phyloP scores from a whole-genome alignment of 495 filamentous ascomycete species.

The Amniculicola lignicola region DNA sequence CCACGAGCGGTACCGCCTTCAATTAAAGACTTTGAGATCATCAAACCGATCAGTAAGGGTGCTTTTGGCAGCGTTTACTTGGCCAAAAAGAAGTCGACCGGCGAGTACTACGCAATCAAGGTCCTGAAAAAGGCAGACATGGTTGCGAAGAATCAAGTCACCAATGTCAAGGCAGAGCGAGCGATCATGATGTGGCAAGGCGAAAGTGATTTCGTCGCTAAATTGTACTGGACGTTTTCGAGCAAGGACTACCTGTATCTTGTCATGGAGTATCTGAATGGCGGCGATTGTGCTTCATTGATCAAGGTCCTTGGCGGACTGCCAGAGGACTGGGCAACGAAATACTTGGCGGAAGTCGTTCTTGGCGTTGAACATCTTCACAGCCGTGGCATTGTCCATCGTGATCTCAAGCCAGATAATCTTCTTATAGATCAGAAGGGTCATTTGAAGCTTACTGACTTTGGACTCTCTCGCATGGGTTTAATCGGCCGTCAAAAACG shows the following conservation, averaged over 20 bases:
- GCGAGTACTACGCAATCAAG: slow-evolving; percentile 98
- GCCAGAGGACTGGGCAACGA: slow-evolving; percentile 95
- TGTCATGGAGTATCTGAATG: slow-evolving; percentile 99
- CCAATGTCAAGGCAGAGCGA: slow-evolving; percentile 95
- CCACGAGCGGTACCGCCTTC: slow-evolving; percentile 85
- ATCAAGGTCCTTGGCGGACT: slow-evolving; percentile 89
- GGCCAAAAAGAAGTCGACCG: slow-evolving; percentile 96
- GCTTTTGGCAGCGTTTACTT: slow-evolving; percentile 98
- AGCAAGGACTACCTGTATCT: slow-evolving; percentile 99
- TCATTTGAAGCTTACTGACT: slow-evolving; percentile 95
- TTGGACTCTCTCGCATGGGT: slow-evolving; percentile 96
- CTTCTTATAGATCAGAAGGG: slow-evolving; percentile 95
- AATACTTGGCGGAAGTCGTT: slow-evolving; percentile 93
- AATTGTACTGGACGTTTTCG: slow-evolving; percentile 98
- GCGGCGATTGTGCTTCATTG: slow-evolving; percentile 92
- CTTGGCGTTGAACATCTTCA: slow-evolving; percentile 94
- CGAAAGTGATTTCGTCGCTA: slow-evolving; percentile 97
- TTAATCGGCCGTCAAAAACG: slow-evolving; percentile 94
- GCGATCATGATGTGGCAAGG: slow-evolving; percentile 99
- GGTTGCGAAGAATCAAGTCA: slow-evolving; percentile 99
- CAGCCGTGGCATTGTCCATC: slow-evolving; percentile 88
- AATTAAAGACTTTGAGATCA: slow-evolving; percentile 99
- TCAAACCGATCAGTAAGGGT: slow-evolving; percentile 98
- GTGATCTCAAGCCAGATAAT: slow-evolving; percentile 96
- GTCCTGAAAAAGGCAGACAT: slow-evolving; percentile 98